Evolutionary conservation across 2,329 filamentous ascomycete species (phyloP), one percentile per base, ranked within the genome.

Genomic region (Fusarium buxicola): DNA sequence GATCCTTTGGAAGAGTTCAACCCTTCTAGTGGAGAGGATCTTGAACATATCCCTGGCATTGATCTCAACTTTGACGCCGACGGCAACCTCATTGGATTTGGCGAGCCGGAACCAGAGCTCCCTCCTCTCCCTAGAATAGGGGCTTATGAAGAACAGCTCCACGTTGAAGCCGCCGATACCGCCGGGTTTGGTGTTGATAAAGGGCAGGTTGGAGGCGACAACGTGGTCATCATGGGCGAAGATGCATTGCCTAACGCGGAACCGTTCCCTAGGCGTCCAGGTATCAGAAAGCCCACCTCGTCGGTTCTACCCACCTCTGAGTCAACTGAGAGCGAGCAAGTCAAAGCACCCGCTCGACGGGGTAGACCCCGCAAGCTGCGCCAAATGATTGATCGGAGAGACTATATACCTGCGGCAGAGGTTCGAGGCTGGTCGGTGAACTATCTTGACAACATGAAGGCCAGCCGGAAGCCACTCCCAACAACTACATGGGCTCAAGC

Each of bases 361-460:
- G 47, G 60, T 9, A 74, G 72, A 8, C 72, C 66, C 6, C 69
- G 70, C 28, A 73, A 71, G 36, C 13, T 61, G 10, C 41, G 72
- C 12, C 52, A 40, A 12, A 72, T 77, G 69, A 11, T 77, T 7
- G 77, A 80, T 41, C 15, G 60, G 10, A 55, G 45, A 55, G 76
- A 76, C 13, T 72, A 74, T 15, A 25, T 84, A 9, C 68, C 77
- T 9, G 68, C 75, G 54, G 66, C 62, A 11, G 73, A 77, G 47
- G 70, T 82, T 43, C 76, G 74, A 51, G 51, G 60, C 6, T 84
- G 82, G 82, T 69, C 74, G 47, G 52, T 63, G 2, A 68, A 81
- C 35, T 85, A 86, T 53, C 57, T 79, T 8, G 60, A 73, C 10
- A 89, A 88, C 63, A 93, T 92, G 85, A 66, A 74, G 25, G 72